A percentile compares a stretch with the other conserved stretches of the same genome.
Conservation (phyloP, 441 rosid genomes). For the Capsella rubella region DNA sequence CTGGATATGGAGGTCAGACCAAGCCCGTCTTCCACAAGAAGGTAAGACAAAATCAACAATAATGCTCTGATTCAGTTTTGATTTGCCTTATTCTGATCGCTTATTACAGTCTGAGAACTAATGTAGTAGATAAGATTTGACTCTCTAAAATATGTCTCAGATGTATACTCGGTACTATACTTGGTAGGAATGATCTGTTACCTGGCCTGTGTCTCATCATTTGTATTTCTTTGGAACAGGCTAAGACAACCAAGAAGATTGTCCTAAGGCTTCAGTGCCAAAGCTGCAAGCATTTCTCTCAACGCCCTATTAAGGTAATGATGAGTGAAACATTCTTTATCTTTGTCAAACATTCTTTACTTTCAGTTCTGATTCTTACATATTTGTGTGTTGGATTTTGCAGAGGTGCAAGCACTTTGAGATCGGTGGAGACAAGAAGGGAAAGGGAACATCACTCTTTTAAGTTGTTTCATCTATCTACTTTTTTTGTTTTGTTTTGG, state of each 20-base stretch:
- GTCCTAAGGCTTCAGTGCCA: constrained; percentile 75
- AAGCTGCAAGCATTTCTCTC: constrained; percentile 71
- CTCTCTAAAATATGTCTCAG: neutral
- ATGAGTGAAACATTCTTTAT: no score
- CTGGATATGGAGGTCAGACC: constrained; percentile 77
- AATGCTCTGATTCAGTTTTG: no score
- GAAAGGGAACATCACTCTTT: constrained; percentile 73
- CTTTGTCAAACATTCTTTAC: neutral
- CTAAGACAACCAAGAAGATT: constrained; percentile 76
- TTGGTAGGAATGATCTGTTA: neutral
- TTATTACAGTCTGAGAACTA: neutral
- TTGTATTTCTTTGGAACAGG: constrained; percentile 42
- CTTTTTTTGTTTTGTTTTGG: constrained; percentile 1
- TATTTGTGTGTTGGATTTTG: neutral
- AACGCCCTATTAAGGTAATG: constrained; percentile 61
- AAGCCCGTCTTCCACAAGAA: constrained; percentile 74
- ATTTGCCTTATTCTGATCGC: neutral
- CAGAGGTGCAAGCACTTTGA: constrained; percentile 82
- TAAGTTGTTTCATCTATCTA: constrained; percentile 35
- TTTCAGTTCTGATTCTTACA: neutral
- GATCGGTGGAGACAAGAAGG: constrained; percentile 79
- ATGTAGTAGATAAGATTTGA: neutral
- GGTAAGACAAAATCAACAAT: constrained; percentile 40
- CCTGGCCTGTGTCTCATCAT: neutral
- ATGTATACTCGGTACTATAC: neutral